Conservation (phyloP, 2,329 filamentous ascomycete genomes). For the Ceratocystis colombiana region DNA sequence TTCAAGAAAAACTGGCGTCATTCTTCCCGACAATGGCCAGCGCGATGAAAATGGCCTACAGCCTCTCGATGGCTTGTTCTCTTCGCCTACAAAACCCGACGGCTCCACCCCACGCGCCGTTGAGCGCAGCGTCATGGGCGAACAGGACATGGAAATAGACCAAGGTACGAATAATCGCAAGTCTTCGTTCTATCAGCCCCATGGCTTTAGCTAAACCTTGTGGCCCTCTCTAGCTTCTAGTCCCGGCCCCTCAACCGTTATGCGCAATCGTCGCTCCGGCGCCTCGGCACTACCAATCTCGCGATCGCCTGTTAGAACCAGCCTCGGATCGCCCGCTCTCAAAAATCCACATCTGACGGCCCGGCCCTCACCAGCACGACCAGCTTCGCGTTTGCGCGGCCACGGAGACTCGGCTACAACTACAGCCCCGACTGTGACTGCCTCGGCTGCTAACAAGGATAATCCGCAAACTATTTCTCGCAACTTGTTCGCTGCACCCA, state of each 20-base stretch:
- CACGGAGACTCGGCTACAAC: not conserved
- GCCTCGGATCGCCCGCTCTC: constrained; percentile 50
- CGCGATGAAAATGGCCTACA: constrained; percentile 91
- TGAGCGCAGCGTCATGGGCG: constrained; percentile 31
- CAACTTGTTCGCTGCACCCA: constrained; percentile 43
- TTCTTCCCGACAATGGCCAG: constrained; percentile 63
- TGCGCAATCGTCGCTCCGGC: constrained; percentile 43
- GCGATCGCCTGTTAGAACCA: constrained; percentile 54
- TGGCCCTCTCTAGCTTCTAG: constrained; percentile 37
- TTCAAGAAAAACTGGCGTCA: constrained; percentile 77
- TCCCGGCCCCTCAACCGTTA: constrained; percentile 44
- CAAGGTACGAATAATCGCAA: constrained; percentile 25
- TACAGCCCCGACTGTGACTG: not conserved
- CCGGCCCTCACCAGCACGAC: constrained; percentile 38
- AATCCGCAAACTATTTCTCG: constrained; percentile 39
- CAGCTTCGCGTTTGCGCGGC: not conserved
- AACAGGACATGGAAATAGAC: constrained; percentile 46
- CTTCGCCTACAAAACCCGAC: constrained; percentile 58
- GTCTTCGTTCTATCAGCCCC: not conserved
- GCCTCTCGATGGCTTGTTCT: constrained; percentile 76
- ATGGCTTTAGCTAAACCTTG: not conserved
- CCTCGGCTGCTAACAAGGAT: constrained; percentile 1
- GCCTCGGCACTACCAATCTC: constrained; percentile 41
- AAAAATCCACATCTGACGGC: constrained; percentile 47
- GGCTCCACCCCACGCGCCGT: constrained; percentile 31